Evolutionary conservation across 768 basidiomycete genomes (phyloP).

Genomic region (Chalciporus sphaerocephalus): DNA sequence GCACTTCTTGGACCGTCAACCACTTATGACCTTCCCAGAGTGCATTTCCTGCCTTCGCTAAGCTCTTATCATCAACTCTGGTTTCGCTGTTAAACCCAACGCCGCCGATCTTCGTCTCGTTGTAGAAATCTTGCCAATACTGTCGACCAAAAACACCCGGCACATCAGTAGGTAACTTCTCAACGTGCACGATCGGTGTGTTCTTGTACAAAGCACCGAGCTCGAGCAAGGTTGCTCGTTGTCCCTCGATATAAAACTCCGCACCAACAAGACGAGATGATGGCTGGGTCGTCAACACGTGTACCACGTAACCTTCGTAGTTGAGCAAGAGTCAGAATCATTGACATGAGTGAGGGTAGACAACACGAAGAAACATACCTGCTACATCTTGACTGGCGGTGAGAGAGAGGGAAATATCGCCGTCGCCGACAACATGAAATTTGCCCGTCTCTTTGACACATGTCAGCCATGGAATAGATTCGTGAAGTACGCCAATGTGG

Average conservation of each 20-base stretch:
- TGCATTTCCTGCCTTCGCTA: not conserved
- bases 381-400: no score
- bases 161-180: constrained; percentile 1
- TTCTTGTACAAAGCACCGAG: constrained; percentile 1
- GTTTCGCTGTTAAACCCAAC: constrained; percentile 1
- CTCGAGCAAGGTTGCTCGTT: constrained; percentile 1
- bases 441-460: not conserved
- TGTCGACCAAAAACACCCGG: not conserved
- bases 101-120: not conserved
- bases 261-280: no score
- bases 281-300: no score
- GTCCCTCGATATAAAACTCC: constrained; percentile 2
- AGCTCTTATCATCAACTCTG: not conserved
- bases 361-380: no score
- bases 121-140: not conserved
- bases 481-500: no score
- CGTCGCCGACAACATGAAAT: not conserved
- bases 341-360: no score
- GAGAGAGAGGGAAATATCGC: not conserved
- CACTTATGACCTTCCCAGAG: constrained; percentile 11
- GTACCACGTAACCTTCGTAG: no score
- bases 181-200: not conserved
- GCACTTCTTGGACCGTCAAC: constrained; percentile 5
- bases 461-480: no score
- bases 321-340: no score